These are phyloP conservation scores for Starmerella sirachaensis DNA, from an alignment of 805 yeast species.

Conservation along the genomic window DNA sequence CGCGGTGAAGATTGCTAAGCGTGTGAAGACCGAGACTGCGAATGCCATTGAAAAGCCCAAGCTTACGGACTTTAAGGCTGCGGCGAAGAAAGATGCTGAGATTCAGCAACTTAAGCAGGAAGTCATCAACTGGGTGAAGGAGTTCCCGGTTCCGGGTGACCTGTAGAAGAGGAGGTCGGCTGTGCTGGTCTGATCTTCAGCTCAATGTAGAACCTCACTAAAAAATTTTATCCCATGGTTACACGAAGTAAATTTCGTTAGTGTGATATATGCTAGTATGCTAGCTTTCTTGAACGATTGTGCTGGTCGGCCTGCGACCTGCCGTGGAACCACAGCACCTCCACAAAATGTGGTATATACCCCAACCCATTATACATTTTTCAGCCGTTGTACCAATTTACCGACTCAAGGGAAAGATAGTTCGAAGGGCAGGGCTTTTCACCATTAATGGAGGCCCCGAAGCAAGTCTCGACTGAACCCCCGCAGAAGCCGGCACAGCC, in stretches of 20 bases:
- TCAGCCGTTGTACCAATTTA: background rate
- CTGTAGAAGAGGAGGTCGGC: slow-evolving; percentile 1
- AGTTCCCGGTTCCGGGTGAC: slow-evolving; percentile 63
- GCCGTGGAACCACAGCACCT: background rate
- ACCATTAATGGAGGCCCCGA: too few species aligned
- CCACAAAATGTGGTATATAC: background rate
- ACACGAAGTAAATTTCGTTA: too few species aligned
- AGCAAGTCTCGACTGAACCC: background rate
- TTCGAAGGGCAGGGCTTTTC: too few species aligned
- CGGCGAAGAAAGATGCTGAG: slow-evolving; percentile 46
- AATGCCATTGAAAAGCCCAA: slow-evolving; percentile 44
- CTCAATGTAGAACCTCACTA: too few species aligned
- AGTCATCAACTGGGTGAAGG: slow-evolving; percentile 58
- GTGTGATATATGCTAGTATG: too few species aligned
- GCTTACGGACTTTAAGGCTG: slow-evolving; percentile 57
- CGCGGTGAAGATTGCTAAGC: slow-evolving; percentile 60
- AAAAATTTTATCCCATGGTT: too few species aligned
- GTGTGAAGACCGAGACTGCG: slow-evolving; percentile 53
- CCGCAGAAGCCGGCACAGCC: background rate
- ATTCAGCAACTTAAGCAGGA: slow-evolving; percentile 52
- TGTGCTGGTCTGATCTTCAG: background rate
- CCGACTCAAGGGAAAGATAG: too few species aligned
- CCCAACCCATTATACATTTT: background rate
- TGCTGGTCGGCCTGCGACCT: too few species aligned
- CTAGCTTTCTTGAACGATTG: too few species aligned